These are phyloP conservation scores for Metschnikowia cerradonensis DNA, from an alignment of 805 yeast species.

Conservation along the genomic window DNA sequence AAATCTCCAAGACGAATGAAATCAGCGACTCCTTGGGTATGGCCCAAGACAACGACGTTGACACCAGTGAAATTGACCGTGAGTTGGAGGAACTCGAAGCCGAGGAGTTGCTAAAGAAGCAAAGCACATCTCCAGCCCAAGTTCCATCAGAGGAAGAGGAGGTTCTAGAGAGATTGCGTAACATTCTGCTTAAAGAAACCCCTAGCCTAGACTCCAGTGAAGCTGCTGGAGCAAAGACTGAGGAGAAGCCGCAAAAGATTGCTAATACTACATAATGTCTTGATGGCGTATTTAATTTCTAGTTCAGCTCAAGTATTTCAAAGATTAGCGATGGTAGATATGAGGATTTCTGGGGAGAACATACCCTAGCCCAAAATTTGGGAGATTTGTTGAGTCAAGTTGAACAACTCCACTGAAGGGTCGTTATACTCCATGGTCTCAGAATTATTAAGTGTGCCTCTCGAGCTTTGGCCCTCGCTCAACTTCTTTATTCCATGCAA, in stretches of 20 bases:
- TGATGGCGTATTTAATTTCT: not conserved
- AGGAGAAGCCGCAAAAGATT: not conserved
- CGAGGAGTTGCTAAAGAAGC: not conserved
- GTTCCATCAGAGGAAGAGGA: not conserved
- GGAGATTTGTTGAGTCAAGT: conserved; percentile 63
- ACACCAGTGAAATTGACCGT: conserved; percentile 28
- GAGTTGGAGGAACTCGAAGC: conserved; percentile 20
- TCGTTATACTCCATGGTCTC: conserved; percentile 47
- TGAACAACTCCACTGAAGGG: conserved; percentile 60
- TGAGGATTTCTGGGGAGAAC: not conserved
- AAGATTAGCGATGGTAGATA: not conserved
- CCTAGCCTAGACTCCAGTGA: not conserved
- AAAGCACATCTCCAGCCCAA: not conserved
- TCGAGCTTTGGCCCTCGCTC: conserved; percentile 34
- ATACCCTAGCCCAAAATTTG: conserved; percentile 41
- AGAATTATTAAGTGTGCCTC: conserved; percentile 5
- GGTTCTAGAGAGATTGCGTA: not conserved
- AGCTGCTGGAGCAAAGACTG: not conserved
- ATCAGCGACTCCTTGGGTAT: conserved; percentile 9
- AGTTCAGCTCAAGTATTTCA: not conserved
- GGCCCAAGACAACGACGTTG: conserved; percentile 3
- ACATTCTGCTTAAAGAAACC: conserved; percentile 1
- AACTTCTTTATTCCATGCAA: conserved; percentile 51
- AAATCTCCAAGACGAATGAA: conserved; percentile 26
- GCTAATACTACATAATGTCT: not conserved